These are phyloP conservation scores for Chernovozyma aurita DNA, from an alignment of 1,139 yeast species.

Conservation along the genomic window DNA sequence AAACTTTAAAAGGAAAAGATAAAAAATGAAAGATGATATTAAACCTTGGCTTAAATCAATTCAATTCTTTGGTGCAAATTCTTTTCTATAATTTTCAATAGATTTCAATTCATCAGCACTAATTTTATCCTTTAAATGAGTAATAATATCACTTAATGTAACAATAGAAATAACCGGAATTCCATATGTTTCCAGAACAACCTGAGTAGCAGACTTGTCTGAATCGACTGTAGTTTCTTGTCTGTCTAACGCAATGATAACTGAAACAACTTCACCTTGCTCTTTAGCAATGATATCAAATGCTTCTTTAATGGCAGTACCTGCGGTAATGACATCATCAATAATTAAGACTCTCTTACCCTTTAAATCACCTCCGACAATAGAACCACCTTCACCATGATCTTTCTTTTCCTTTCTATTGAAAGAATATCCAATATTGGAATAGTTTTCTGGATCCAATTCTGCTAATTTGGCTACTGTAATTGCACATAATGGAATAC, in stretches of 20 bases:
- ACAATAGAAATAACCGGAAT: constrained; percentile 87
- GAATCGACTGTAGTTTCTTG: constrained; percentile 79
- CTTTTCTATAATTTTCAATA: constrained; percentile 56
- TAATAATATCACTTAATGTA: constrained; percentile 67
- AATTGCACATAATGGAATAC: constrained; percentile 91
- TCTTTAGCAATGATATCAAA: constrained; percentile 70
- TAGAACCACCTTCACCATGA: constrained; percentile 96
- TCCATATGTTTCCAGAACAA: constrained; percentile 63
- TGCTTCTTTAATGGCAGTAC: constrained; percentile 96
- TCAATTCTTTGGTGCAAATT: constrained; percentile 38
- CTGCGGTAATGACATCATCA: constrained; percentile 98
- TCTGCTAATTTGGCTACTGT: constrained; percentile 91
- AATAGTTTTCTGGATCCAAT: constrained; percentile 73
- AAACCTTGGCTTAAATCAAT: not conserved
- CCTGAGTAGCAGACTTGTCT: constrained; percentile 73
- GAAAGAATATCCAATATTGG: constrained; percentile 63
- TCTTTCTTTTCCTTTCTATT: constrained; percentile 93
- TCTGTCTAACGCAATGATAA: constrained; percentile 89
- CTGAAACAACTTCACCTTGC: constrained; percentile 73
- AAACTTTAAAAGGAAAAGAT: no score
- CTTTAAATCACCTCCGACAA: constrained; percentile 77
- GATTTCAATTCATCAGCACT: constrained; percentile 49
- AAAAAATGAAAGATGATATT: no score
- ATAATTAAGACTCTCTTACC: constrained; percentile 76
- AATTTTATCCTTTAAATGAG: constrained; percentile 52